A percentile compares a stretch with the other conserved stretches of the same genome.
These are phyloP conservation scores for Marsdenia floribunda DNA, from an alignment of 257 asterid species.

Conservation along the genomic window DNA sequence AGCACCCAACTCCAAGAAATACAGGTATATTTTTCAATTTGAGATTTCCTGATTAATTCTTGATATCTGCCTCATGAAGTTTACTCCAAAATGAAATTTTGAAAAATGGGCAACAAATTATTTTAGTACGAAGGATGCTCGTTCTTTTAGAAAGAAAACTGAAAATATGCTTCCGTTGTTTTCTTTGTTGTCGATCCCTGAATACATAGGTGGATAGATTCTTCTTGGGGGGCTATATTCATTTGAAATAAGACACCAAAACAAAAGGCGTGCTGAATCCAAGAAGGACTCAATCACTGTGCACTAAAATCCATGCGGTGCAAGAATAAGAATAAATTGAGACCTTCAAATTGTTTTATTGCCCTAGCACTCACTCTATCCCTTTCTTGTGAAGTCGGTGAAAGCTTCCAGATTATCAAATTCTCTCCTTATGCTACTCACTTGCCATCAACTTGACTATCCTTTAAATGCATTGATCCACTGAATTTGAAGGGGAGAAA, in stretches of 20 bases:
- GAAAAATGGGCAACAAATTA: neutral
- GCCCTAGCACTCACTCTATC: neutral
- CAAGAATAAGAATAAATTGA: neutral
- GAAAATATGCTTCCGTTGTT: neutral
- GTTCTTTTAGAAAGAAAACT: neutral
- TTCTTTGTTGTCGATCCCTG: neutral
- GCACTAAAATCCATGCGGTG: neutral
- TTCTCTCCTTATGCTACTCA: constrained; percentile 2
- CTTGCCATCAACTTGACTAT: neutral
- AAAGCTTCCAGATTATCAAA: neutral
- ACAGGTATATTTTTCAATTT: constrained; percentile 41
- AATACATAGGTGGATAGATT: too few species aligned
- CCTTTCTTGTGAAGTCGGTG: neutral
- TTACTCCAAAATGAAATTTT: neutral
- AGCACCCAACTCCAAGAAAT: constrained; percentile 57
- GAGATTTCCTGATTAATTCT: neutral
- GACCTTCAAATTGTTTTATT: too few species aligned
- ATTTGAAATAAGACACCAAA: neutral
- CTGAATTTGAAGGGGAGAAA: neutral
- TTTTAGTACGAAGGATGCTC: neutral
- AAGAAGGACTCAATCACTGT: neutral
- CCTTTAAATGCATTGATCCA: neutral
- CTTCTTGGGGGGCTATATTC: neutral
- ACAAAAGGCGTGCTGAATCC: neutral
- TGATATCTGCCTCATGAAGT: neutral